phyloP scores from a whole-genome alignment of 2,329 filamentous ascomycete species.

The Purpureocillium lavendulum region DNA sequence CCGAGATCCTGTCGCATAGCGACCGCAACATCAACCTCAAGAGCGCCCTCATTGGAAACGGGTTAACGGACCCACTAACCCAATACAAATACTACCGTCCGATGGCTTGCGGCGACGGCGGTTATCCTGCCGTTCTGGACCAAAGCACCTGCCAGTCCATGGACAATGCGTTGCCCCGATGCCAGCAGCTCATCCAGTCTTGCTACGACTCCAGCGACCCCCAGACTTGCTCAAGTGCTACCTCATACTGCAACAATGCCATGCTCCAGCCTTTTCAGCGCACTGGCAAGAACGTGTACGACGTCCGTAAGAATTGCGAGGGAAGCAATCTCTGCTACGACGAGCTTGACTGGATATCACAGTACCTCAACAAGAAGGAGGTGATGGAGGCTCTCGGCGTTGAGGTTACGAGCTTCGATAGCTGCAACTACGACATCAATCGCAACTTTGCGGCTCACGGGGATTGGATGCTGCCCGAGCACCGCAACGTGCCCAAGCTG shows the following conservation, averaged over 20 bases:
- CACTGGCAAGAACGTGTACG: slow-evolving; percentile 88
- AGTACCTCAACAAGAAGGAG: slow-evolving; percentile 74
- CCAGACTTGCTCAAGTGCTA: slow-evolving; percentile 85
- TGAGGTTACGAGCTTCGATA: slow-evolving; percentile 80
- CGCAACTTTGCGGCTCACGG: slow-evolving; percentile 93
- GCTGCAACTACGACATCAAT: slow-evolving; percentile 97
- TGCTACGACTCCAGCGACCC: slow-evolving; percentile 89
- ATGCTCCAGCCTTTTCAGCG: slow-evolving; percentile 86
- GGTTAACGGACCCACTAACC: slow-evolving; percentile 82
- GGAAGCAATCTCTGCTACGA: slow-evolving; percentile 81
- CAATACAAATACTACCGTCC: slow-evolving; percentile 93
- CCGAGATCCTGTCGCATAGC: slow-evolving; percentile 87
- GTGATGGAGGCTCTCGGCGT: slow-evolving; percentile 83
- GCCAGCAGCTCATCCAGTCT: slow-evolving; percentile 74
- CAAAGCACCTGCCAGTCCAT: slow-evolving; percentile 72
- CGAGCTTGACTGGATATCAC: slow-evolving; percentile 74
- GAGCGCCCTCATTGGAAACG: slow-evolving; percentile 90
- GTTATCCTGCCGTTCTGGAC: slow-evolving; percentile 78
- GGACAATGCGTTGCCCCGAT: slow-evolving; percentile 85
- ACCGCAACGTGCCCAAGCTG: slow-evolving; percentile 75
- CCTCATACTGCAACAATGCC: slow-evolving; percentile 18
- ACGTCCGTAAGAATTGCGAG: slow-evolving; percentile 83
- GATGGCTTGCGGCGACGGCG: slow-evolving; percentile 94
- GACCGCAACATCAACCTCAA: slow-evolving; percentile 96
- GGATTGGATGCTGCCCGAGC: slow-evolving; percentile 97